phyloP scores from a whole-genome alignment of 2,329 filamentous ascomycete species.

The Trichoderma sp. region DNA sequence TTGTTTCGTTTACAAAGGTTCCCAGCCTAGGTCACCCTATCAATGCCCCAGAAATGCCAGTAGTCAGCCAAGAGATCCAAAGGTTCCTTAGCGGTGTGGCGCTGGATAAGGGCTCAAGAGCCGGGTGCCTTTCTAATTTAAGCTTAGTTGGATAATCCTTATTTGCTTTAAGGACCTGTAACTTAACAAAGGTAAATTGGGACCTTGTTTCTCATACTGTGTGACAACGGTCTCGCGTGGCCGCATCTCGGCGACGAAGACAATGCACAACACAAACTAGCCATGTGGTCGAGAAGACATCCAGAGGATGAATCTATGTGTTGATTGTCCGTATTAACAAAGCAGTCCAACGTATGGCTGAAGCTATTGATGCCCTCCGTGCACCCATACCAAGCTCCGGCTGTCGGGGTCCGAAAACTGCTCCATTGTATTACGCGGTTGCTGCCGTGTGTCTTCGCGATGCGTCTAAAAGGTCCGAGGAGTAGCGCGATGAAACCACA shows the following conservation, averaged over 20 bases:
- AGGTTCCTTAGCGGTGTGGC: conserved; percentile 13
- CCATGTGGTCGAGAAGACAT: neutral
- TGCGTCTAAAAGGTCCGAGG: neutral
- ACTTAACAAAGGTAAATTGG: conserved; percentile 1
- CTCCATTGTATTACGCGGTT: neutral
- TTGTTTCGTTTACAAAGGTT: conserved; percentile 9
- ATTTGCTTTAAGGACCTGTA: conserved; percentile 9
- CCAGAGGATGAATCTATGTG: neutral
- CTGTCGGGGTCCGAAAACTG: neutral
- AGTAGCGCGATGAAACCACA: neutral
- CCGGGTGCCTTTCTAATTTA: conserved; percentile 1
- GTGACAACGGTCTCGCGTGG: neutral
- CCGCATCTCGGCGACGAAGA: neutral
- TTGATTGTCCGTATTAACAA: neutral
- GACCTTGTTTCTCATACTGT: conserved; percentile 9
- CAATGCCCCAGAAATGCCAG: neutral
- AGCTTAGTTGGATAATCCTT: neutral
- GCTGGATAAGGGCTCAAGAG: neutral
- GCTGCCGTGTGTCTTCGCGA: neutral
- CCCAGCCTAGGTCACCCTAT: neutral
- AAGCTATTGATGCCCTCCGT: neutral
- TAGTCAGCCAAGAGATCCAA: conserved; percentile 14
- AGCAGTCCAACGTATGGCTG: neutral
- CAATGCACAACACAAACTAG: neutral
- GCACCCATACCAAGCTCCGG: neutral